These are phyloP conservation scores for Penicillium taxi DNA, from an alignment of 495 filamentous ascomycete species.

Conservation along the genomic window DNA sequence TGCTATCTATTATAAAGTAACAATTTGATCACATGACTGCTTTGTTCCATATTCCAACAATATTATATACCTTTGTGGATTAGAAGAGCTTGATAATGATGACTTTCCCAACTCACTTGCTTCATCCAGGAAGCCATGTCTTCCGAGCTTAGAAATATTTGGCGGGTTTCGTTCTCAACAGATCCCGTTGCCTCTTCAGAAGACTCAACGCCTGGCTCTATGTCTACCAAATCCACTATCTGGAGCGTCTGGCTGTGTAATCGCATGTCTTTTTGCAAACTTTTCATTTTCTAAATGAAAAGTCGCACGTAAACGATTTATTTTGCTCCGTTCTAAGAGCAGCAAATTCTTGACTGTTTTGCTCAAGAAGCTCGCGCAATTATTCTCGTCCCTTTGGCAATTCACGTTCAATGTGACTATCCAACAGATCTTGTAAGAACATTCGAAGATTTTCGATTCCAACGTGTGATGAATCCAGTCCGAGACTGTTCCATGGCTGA, in stretches of 20 bases:
- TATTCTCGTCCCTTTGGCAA: conserved; percentile 22
- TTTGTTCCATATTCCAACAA: too few relatives aligned
- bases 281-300: conserved; percentile 18
- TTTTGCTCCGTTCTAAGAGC: conserved; percentile 11
- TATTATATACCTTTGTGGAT: too few relatives aligned
- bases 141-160: conserved; percentile 5
- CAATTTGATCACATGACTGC: too few relatives aligned
- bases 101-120: conserved; percentile 1
- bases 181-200: background rate
- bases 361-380: conserved; percentile 6
- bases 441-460: conserved; percentile 16
- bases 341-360: conserved; percentile 6
- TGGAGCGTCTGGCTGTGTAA: conserved; percentile 10
- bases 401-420: conserved; percentile 21
- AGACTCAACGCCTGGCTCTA: too few relatives aligned
- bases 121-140: conserved; percentile 12
- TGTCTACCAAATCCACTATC: conserved; percentile 6
- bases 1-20: background rate
- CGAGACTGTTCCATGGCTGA: conserved; percentile 11
- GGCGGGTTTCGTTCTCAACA: background rate
- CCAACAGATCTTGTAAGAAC: conserved; percentile 19
- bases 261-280: conserved; percentile 18
- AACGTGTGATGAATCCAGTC: conserved; percentile 14
- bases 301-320: conserved; percentile 13
- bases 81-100: too few relatives aligned